These are phyloP conservation scores for Vitis hybrid DNA, from an alignment of 177 flowering plant genomes.

Conservation along the genomic window DNA sequence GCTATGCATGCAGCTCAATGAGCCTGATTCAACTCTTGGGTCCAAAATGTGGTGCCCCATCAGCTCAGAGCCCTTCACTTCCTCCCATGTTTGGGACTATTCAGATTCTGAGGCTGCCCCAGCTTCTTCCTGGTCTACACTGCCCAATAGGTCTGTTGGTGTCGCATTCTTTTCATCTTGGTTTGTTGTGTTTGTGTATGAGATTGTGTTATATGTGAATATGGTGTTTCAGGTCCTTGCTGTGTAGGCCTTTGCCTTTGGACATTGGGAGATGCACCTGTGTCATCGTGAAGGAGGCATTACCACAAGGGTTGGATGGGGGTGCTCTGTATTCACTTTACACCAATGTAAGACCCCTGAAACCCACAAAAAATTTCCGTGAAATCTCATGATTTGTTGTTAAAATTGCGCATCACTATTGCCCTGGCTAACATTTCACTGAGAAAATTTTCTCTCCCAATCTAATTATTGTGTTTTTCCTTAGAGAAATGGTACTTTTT, in stretches of 20 bases:
- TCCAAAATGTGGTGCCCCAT: conserved; percentile 41
- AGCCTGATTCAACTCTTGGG: conserved; percentile 53
- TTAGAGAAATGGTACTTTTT: too few relatives aligned
- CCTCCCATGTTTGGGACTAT: conserved; percentile 68
- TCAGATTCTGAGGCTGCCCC: conserved; percentile 97
- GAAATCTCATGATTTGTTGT: neutral
- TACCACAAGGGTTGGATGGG: conserved; percentile 46
- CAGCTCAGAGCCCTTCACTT: conserved; percentile 42
- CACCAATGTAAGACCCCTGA: conserved; percentile 64
- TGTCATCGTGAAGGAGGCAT: conserved; percentile 73
- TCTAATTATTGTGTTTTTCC: neutral
- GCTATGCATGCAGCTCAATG: conserved; percentile 62
- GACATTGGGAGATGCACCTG: conserved; percentile 92
- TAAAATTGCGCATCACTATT: neutral
- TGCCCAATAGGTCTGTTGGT: conserved; percentile 72
- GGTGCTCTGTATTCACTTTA: conserved; percentile 72
- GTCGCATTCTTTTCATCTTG: neutral
- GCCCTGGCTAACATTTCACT: too few relatives aligned
- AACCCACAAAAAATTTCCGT: neutral
- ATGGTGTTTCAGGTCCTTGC: conserved; percentile 60
- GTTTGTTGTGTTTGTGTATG: neutral
- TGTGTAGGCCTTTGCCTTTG: conserved; percentile 83
- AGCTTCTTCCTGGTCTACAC: conserved; percentile 90
- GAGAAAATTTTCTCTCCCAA: too few relatives aligned
- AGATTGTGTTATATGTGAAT: neutral